phyloP scores from a whole-genome alignment of 1,284 basidiomycete species.

The Mycosarcoma mackinlayi region DNA sequence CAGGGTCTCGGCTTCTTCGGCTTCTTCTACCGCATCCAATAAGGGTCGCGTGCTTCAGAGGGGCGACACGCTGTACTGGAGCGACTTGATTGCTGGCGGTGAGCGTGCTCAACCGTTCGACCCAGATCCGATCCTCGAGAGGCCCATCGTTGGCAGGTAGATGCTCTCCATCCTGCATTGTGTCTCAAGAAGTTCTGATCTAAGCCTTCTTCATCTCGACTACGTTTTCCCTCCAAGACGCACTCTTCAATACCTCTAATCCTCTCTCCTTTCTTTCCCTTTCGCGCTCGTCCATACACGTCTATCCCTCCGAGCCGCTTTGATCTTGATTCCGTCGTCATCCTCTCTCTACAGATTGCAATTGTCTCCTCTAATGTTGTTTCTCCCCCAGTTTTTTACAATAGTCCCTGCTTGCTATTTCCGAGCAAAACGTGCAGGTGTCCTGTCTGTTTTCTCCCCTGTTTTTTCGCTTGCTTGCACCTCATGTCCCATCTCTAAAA shows the following conservation, averaged over 20 bases:
- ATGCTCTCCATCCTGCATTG: not conserved
- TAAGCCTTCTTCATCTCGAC: too few species aligned
- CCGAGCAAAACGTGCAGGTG: too few species aligned
- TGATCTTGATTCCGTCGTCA: not conserved
- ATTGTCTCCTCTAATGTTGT: slow-evolving; percentile 20
- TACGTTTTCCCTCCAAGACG: not conserved
- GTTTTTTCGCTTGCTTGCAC: not conserved
- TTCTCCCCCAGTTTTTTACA: too few species aligned
- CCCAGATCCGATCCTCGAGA: slow-evolving; percentile 52
- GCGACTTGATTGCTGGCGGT: slow-evolving; percentile 78
- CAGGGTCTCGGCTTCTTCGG: slow-evolving; percentile 3
- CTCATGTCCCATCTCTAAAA: not conserved
- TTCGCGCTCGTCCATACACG: too few species aligned
- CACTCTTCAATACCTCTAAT: not conserved
- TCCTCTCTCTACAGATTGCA: slow-evolving; percentile 1
- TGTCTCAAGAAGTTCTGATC: too few species aligned
- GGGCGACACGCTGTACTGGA: slow-evolving; percentile 82
- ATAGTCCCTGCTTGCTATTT: too few species aligned
- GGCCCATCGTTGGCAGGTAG: slow-evolving; percentile 53
- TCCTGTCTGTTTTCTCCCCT: not conserved
- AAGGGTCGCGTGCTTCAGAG: slow-evolving; percentile 70
- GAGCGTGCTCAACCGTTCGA: slow-evolving; percentile 70
- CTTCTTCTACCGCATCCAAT: slow-evolving; percentile 5
- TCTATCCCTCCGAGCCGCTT: not conserved
- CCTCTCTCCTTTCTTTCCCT: not conserved